Evolutionary conservation across 2,329 filamentous ascomycete genomes (phyloP).

Genomic region (Ophioceras dolichostomum): DNA sequence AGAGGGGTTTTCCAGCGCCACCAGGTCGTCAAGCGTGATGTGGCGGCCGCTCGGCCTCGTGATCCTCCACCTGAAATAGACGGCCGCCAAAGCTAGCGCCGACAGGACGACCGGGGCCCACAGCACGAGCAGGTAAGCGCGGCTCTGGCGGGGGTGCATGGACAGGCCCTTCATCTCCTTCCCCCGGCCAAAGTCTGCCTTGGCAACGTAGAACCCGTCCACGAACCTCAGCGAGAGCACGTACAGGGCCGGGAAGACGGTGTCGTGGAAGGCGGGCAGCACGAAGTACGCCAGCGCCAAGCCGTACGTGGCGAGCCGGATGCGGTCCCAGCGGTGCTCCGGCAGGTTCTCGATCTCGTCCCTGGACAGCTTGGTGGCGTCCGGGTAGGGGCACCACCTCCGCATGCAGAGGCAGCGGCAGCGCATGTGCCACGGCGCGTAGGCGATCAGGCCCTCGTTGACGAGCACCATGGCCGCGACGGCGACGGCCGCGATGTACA

Average conservation of each 20-base stretch:
- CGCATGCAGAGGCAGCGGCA: neutral
- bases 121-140: neutral
- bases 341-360: constrained; percentile 1
- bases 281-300: constrained; percentile 1
- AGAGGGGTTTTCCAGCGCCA: neutral
- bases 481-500: neutral
- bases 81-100: neutral
- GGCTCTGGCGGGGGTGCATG: constrained; percentile 1
- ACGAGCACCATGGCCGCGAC: neutral
- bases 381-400: constrained; percentile 2
- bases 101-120: neutral
- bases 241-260: neutral
- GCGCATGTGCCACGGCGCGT: neutral
- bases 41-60: neutral
- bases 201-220: neutral
- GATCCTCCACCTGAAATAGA: neutral
- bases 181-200: too few species aligned
- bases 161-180: neutral
- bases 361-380: neutral
- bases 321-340: constrained; percentile 1
- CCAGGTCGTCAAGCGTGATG: neutral
- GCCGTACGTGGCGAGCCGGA: neutral
- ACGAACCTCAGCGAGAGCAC: neutral
- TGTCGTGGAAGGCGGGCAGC: neutral
- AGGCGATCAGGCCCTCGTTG: constrained; percentile 1